Evolutionary conservation across 129 eudicot genomes (phyloP).

Genomic region (Solidago caesia): DNA sequence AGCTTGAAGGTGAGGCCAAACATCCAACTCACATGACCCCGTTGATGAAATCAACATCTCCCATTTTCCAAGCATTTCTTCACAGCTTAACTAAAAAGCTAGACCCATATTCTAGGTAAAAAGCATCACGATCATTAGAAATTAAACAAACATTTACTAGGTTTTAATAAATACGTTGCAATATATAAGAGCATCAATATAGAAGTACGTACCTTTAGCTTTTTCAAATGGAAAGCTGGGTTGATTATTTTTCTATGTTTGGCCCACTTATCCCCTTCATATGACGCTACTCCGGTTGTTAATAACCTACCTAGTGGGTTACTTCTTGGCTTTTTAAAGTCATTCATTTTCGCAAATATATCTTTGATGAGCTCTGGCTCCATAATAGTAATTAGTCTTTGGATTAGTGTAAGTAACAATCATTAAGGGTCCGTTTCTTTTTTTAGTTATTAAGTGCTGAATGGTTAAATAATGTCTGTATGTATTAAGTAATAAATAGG

Average conservation of each 20-base stretch:
- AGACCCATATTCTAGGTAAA: constrained; percentile 31
- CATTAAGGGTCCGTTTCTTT: too few relatives aligned
- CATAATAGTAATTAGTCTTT: too few relatives aligned
- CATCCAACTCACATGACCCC: constrained; percentile 34
- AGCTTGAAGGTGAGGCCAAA: constrained; percentile 37
- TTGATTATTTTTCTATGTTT: constrained; percentile 39
- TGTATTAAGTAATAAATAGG: too few relatives aligned
- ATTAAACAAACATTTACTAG: too few relatives aligned
- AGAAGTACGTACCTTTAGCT: constrained; percentile 39
- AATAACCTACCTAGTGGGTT: constrained; percentile 22
- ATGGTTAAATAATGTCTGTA: too few relatives aligned
- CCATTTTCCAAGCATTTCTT: constrained; percentile 30
- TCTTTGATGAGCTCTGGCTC: constrained; percentile 40
- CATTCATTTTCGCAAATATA: constrained; percentile 10
- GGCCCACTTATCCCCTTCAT: constrained; percentile 46
- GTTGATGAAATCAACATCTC: constrained; percentile 22
- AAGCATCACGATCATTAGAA: background rate
- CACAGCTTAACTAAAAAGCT: constrained; percentile 29
- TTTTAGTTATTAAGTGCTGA: too few relatives aligned
- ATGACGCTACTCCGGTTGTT: constrained; percentile 28
- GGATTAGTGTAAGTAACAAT: too few relatives aligned
- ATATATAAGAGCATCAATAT: background rate
- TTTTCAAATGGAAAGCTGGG: constrained; percentile 44
- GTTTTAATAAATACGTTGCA: background rate
- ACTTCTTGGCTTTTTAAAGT: constrained; percentile 16